Base-by-base conservation (phyloP, 768 basidiomycete genomes). In the Lentinula sp. region DNA sequence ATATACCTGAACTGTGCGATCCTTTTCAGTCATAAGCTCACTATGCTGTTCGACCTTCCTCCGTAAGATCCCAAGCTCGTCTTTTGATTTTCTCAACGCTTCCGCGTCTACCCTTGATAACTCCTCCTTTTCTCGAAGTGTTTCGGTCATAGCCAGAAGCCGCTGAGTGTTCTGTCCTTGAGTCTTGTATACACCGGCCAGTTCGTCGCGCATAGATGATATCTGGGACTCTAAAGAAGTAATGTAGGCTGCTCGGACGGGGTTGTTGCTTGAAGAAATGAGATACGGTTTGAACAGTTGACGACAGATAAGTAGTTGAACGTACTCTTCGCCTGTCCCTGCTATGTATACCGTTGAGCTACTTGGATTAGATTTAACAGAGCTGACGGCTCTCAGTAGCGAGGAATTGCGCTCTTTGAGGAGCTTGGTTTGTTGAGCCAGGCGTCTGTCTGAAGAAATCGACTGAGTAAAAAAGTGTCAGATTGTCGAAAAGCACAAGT, bases 81-180 rank as follows among this genome's bases (percentile, higher is more conserved):
- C 92, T 63, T 84, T 80, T 13, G 87, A 72, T 66, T 88, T 89
- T 62, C 94, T 78, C 31, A 95, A 76, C 66, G 83, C 85, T 70
- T 97, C 95, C 2, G 88, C 80, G 62, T 95, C 88, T 43, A 90
- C 80, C 62, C 94, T 82, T 4, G 89, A 85, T 37, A 89, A 71
- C 65, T 98, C 95, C 69, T 98, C 95, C 73, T 94, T 89, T 72
- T 95, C 95, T 54, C 94, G 86, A 7, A 98, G 80, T 1, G 93
- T 93, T 73, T 99, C 97, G 63, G 93, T 95, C 88, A 99, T 93
- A 3, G 90, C 83, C 13, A 99, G 80, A 7, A 96, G 83, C 42
- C 94, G 84, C 71, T 97, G 95, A 1, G 95, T 91, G 72, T 97
- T 96, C 74, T 96, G 93, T 4, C 93, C 91, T 64, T 98, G 95